phyloP scores from a whole-genome alignment of 2,329 filamentous ascomycete species.

The Paecilomyces sp. region DNA sequence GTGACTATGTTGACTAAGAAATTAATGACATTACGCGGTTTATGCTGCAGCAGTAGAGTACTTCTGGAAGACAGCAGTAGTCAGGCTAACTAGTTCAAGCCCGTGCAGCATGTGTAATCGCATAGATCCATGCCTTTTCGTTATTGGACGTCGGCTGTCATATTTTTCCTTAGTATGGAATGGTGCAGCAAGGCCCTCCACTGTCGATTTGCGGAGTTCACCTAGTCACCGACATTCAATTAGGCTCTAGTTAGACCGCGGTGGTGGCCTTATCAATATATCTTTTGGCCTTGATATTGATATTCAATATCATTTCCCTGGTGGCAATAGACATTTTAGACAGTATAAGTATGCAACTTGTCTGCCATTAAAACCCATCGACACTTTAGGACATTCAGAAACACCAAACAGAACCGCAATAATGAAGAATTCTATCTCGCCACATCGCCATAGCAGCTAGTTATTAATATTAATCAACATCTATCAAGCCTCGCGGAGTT shows the following conservation, averaged over 20 bases:
- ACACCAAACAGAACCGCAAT: no score
- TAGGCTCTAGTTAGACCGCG: not conserved
- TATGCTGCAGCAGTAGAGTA: not conserved
- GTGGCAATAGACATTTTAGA: not conserved
- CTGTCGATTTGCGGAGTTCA: not conserved
- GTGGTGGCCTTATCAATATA: not conserved
- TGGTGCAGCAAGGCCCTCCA: not conserved
- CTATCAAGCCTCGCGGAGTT: not conserved
- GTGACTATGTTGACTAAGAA: not conserved
- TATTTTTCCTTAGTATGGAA: not conserved
- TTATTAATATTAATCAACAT: not conserved
- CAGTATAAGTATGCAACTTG: not conserved
- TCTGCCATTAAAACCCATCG: no score
- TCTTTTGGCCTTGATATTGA: not conserved
- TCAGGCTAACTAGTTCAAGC: not conserved
- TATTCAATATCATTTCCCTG: not conserved
- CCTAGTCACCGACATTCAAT: not conserved
- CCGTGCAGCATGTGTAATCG: not conserved
- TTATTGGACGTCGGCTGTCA: not conserved
- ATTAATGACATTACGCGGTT: not conserved
- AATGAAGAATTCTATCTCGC: not conserved
- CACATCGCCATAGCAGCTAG: not conserved
- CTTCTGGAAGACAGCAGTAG: not conserved
- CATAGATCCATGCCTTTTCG: not conserved
- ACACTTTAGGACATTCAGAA: no score